Evolutionary conservation across 164 flowering plant genomes (phyloP).

Genomic region (Macadamia tetraphylla): DNA sequence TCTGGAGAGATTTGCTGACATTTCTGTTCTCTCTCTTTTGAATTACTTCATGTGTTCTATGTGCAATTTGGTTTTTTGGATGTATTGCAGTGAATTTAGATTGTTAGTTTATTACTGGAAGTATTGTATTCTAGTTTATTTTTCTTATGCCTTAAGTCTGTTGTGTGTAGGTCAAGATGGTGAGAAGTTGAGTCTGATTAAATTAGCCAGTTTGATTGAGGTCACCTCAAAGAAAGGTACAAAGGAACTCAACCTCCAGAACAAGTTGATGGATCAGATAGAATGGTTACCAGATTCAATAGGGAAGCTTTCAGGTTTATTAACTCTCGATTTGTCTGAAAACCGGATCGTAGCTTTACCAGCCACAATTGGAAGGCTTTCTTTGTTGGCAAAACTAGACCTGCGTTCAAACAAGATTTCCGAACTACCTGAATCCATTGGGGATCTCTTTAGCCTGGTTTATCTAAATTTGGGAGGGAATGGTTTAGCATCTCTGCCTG

Average conservation of each 20-base stretch:
- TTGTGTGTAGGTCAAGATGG: constrained; percentile 57
- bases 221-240: constrained; percentile 66
- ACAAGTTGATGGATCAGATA: constrained; percentile 60
- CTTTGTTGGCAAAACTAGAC: constrained; percentile 54
- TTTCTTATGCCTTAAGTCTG: not conserved
- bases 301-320: constrained; percentile 62
- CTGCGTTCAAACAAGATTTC: constrained; percentile 56
- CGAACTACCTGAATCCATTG: constrained; percentile 64
- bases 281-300: constrained; percentile 86
- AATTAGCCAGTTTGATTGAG: constrained; percentile 77
- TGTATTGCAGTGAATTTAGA: not conserved
- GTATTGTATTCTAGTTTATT: not conserved
- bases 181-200: constrained; percentile 70
- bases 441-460: constrained; percentile 56
- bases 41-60: not conserved
- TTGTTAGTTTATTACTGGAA: not conserved
- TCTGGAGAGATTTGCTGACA: not conserved
- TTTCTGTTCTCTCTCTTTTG: not conserved
- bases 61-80: not conserved
- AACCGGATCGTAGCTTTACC: constrained; percentile 63
- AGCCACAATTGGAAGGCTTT: constrained; percentile 55
- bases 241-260: constrained; percentile 49
- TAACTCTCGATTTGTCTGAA: constrained; percentile 69
- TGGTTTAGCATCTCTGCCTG: constrained; percentile 51
- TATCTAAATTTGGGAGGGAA: constrained; percentile 61